These are phyloP conservation scores for Globisporangium sylvaticum DNA, from an alignment of 352 stramenopile species.

Conservation along the genomic window DNA sequence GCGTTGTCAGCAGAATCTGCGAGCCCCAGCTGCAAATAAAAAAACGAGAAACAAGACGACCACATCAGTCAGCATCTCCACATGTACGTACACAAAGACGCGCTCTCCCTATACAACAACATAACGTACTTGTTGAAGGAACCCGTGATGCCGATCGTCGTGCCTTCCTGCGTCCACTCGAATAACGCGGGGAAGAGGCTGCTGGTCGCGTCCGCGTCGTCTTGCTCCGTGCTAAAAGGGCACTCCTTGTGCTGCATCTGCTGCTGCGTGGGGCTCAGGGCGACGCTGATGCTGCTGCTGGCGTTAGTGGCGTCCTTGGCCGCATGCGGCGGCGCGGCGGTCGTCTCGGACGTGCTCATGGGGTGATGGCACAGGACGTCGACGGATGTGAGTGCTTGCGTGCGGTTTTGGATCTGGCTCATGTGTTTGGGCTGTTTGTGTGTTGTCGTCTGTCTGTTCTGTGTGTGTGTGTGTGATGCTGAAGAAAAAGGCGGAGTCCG, in stretches of 20 bases:
- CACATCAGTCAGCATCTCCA: not conserved
- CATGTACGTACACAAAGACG: not conserved
- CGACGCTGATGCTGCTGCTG: not conserved
- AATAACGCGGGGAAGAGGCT: constrained; percentile 55
- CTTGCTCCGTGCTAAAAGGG: constrained; percentile 16
- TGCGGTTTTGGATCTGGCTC: too few species aligned
- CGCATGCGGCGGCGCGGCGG: not conserved
- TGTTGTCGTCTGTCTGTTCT: too few species aligned
- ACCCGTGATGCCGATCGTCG: constrained; percentile 63
- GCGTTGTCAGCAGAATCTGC: constrained; percentile 58
- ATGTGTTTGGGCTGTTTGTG: too few species aligned
- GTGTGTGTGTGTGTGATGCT: too few species aligned
- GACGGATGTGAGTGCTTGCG: too few species aligned
- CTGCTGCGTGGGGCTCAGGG: constrained; percentile 1
- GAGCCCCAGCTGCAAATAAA: constrained; percentile 56
- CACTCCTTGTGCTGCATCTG: not conserved
- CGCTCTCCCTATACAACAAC: too few species aligned
- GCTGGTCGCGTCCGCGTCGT: constrained; percentile 24
- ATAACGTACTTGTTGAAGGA: constrained; percentile 75
- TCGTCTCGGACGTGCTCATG: constrained; percentile 7
- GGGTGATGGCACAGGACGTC: too few species aligned
- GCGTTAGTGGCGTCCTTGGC: not conserved
- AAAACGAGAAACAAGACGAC: not conserved
- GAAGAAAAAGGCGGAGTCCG: too few species aligned
- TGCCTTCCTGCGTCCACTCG: constrained; percentile 51